Evolutionary conservation across 306 rosid genomes (phyloP).

Genomic region (Hippophae gyantsensis): DNA sequence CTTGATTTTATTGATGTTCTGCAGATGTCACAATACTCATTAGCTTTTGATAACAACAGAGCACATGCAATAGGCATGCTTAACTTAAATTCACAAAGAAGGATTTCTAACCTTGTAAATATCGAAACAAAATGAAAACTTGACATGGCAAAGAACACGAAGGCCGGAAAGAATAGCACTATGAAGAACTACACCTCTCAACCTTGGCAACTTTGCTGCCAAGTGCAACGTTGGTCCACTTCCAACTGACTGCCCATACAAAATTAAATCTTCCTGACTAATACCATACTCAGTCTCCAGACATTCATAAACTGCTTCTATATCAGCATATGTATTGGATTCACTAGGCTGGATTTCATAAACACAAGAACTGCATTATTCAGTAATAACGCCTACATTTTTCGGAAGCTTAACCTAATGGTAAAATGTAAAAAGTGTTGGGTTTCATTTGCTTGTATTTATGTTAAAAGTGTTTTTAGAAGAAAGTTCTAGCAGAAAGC

Average conservation of each 20-base stretch:
- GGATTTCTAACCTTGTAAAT: slow-evolving; percentile 67
- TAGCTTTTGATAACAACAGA: slow-evolving; percentile 10
- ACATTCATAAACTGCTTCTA: background rate
- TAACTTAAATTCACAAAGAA: background rate
- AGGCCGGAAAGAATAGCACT: slow-evolving; percentile 97
- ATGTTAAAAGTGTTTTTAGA: too few species aligned
- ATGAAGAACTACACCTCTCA: slow-evolving; percentile 88
- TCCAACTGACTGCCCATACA: slow-evolving; percentile 97
- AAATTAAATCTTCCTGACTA: slow-evolving; percentile 77
- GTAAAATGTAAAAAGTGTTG: too few species aligned
- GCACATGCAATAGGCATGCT: slow-evolving; percentile 1
- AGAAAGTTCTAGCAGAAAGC: too few species aligned
- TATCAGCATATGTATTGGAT: background rate
- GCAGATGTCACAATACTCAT: slow-evolving; percentile 22
- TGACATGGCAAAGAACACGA: slow-evolving; percentile 85
- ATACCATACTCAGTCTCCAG: background rate
- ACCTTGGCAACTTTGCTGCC: slow-evolving; percentile 92
- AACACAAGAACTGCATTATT: background rate
- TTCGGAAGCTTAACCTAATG: too few species aligned
- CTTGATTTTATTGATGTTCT: slow-evolving; percentile 91
- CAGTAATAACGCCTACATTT: background rate
- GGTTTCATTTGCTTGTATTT: too few species aligned
- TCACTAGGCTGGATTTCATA: background rate
- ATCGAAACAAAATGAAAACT: slow-evolving; percentile 79
- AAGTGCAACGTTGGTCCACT: slow-evolving; percentile 95